These are phyloP conservation scores for Spencermartinsiella ligniputridi DNA, from an alignment of 1,139 yeast genomes.

Conservation along the genomic window DNA sequence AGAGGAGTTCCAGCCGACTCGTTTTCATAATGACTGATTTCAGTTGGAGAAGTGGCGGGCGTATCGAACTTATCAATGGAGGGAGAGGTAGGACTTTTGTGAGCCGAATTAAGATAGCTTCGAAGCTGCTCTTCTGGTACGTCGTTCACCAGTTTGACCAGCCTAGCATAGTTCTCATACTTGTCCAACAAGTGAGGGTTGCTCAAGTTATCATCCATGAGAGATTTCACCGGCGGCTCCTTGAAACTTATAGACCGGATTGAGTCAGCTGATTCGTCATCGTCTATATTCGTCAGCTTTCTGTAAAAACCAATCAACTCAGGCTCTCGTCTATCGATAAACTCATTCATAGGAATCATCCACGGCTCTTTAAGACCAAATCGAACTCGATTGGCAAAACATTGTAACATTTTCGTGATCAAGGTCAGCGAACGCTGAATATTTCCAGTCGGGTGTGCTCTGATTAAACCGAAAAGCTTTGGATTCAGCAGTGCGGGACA, in stretches of 20 bases:
- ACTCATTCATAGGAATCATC: constrained; percentile 63
- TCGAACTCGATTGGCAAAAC: constrained; percentile 68
- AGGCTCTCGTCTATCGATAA: constrained; percentile 52
- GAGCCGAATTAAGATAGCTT: neutral
- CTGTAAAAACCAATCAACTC: constrained; percentile 68
- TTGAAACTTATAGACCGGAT: constrained; percentile 29
- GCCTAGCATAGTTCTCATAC: constrained; percentile 29
- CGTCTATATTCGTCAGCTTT: constrained; percentile 46
- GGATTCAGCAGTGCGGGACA: constrained; percentile 93
- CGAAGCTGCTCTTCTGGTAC: neutral
- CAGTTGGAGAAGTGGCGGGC: neutral
- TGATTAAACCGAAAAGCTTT: constrained; percentile 68
- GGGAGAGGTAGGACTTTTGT: neutral
- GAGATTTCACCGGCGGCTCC: constrained; percentile 24
- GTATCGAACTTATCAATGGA: neutral
- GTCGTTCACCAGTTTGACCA: constrained; percentile 20
- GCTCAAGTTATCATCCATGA: constrained; percentile 31
- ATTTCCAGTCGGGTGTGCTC: constrained; percentile 63
- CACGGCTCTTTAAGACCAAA: constrained; percentile 85
- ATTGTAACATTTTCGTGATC: constrained; percentile 75
- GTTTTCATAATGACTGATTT: neutral
- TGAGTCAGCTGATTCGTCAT: constrained; percentile 44
- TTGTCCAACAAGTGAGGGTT: constrained; percentile 36
- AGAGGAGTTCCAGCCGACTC: neutral
- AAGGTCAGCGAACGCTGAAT: constrained; percentile 75